A percentile compares a stretch with the other conserved stretches of the same genome.
These are phyloP conservation scores for Arctostaphylos glauca DNA, from an alignment of 148 eudicot species.

Conservation along the genomic window DNA sequence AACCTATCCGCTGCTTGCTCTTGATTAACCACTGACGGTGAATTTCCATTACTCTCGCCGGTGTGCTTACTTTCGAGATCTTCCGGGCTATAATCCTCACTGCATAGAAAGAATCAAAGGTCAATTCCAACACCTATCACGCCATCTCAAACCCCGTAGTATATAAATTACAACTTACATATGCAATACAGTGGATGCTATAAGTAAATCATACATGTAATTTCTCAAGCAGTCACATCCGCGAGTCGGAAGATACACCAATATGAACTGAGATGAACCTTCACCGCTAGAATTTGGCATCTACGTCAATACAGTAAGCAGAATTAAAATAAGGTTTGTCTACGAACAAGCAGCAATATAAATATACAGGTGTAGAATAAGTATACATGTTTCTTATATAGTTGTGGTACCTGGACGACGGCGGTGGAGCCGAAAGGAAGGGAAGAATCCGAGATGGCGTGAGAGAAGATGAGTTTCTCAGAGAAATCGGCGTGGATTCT, in stretches of 20 bases:
- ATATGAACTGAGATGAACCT: slow-evolving; percentile 38
- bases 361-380: background rate
- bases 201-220: slow-evolving; percentile 46
- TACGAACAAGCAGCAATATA: background rate
- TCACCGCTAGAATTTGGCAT: slow-evolving; percentile 35
- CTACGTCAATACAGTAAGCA: slow-evolving; percentile 27
- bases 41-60: slow-evolving; percentile 6
- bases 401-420: slow-evolving; percentile 50
- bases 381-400: background rate
- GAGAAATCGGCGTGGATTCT: slow-evolving; percentile 66
- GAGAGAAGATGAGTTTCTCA: slow-evolving; percentile 43
- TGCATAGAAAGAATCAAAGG: slow-evolving; percentile 27
- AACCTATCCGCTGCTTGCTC: slow-evolving; percentile 24
- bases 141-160: slow-evolving; percentile 14
- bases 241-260: slow-evolving; percentile 47
- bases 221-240: slow-evolving; percentile 45
- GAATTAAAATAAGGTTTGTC: background rate
- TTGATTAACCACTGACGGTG: slow-evolving; percentile 1
- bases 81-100: slow-evolving; percentile 47
- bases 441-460: slow-evolving; percentile 53
- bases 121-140: background rate
- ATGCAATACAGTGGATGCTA: background rate
- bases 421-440: slow-evolving; percentile 59
- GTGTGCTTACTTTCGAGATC: slow-evolving; percentile 23
- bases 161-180: too few relatives aligned